Evolutionary conservation across 2,329 filamentous ascomycete species (phyloP).

Genomic region (Neonectria faginata): DNA sequence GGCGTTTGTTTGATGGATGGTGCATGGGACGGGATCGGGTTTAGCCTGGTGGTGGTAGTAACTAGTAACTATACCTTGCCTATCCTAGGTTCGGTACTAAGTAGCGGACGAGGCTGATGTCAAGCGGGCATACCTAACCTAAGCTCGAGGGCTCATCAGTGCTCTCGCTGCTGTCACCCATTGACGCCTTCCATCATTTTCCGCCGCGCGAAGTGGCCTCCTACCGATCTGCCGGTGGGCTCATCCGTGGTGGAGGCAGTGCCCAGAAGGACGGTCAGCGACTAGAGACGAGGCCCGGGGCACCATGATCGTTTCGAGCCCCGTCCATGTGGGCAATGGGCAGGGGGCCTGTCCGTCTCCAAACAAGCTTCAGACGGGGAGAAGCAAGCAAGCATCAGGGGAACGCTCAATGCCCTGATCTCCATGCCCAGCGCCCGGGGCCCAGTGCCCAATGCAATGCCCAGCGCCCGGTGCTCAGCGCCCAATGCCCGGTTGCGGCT

Average conservation of each 20-base stretch:
- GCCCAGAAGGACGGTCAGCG: slow-evolving; percentile 42
- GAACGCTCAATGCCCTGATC: slow-evolving; percentile 5
- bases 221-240: slow-evolving; percentile 42
- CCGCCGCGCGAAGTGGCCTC: too few relatives aligned
- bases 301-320: slow-evolving; percentile 40
- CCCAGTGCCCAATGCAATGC: too few relatives aligned
- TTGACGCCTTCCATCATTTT: too few relatives aligned
- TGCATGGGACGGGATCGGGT: too few relatives aligned
- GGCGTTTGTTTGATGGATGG: slow-evolving; percentile 28
- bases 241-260: slow-evolving; percentile 48
- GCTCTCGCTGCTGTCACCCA: too few relatives aligned
- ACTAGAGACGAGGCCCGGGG: slow-evolving; percentile 38
- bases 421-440: neutral
- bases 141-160: neutral
- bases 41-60: neutral
- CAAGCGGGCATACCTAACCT: slow-evolving; percentile 5
- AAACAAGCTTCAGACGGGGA: slow-evolving; percentile 47
- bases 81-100: too few relatives aligned
- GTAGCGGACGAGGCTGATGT: slow-evolving; percentile 31
- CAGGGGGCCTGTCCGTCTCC: slow-evolving; percentile 39
- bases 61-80: too few relatives aligned
- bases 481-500: slow-evolving; percentile 1
- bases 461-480: too few relatives aligned
- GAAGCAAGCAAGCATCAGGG: slow-evolving; percentile 31
- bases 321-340: slow-evolving; percentile 32